A percentile compares a stretch with the other conserved stretches of the same genome.
These are phyloP conservation scores for Aureobasidium musti DNA, from an alignment of 2,329 filamentous ascomycete genomes.

Conservation along the genomic window DNA sequence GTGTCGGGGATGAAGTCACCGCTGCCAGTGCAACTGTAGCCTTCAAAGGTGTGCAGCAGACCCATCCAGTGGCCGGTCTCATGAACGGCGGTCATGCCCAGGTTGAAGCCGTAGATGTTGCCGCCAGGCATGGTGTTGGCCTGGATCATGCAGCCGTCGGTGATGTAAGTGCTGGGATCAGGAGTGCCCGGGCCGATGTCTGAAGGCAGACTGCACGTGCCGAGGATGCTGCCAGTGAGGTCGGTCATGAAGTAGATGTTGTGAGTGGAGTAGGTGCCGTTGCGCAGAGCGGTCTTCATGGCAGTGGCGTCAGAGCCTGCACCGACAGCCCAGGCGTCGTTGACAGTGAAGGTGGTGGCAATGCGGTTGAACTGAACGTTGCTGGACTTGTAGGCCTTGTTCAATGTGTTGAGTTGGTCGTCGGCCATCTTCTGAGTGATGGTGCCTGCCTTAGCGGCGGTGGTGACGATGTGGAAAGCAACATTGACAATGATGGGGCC, in stretches of 20 bases:
- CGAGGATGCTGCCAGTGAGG: conserved; percentile 52
- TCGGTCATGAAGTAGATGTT: conserved; percentile 64
- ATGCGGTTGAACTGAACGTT: conserved; percentile 55
- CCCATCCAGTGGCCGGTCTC: conserved; percentile 54
- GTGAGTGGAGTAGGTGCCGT: conserved; percentile 56
- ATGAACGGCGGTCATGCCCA: conserved; percentile 51
- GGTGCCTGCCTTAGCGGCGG: conserved; percentile 40
- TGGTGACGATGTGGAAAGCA: conserved; percentile 52
- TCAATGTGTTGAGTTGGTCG: conserved; percentile 45
- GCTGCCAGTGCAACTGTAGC: conserved; percentile 48
- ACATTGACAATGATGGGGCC: conserved; percentile 44
- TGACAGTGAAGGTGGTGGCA: conserved; percentile 54
- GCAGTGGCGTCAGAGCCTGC: conserved; percentile 50
- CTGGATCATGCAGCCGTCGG: conserved; percentile 60
- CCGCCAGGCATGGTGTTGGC: conserved; percentile 60
- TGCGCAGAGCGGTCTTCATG: conserved; percentile 57
- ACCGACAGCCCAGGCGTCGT: conserved; percentile 57
- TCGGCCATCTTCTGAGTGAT: conserved; percentile 48
- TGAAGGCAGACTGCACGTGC: conserved; percentile 56
- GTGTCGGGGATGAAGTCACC: conserved; percentile 52
- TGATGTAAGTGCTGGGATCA: conserved; percentile 48
- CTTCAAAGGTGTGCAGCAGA: conserved; percentile 52
- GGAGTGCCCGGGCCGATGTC: conserved; percentile 45
- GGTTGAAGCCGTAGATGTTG: conserved; percentile 52
- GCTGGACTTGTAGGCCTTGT: conserved; percentile 52